These are phyloP conservation scores for Paecilomyces sp. DNA, from an alignment of 2,329 filamentous ascomycete species.

Conservation along the genomic window DNA sequence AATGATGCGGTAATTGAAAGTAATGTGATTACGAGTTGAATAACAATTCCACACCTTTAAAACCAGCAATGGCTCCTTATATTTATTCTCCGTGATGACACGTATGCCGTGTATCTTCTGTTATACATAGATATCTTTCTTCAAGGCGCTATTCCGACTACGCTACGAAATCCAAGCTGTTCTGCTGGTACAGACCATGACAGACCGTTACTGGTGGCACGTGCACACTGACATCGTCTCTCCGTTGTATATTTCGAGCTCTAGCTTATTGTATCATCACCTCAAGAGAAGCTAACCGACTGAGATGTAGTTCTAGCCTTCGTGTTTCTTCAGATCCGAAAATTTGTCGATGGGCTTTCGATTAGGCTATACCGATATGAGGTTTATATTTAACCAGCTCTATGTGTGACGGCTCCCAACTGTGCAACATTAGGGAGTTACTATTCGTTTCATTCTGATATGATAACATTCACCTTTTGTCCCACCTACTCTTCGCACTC, in stretches of 20 bases:
- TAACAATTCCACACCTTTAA: neutral
- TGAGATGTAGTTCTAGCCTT: neutral
- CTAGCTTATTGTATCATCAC: neutral
- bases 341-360: neutral
- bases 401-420: neutral
- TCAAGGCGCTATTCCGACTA: neutral
- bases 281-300: neutral
- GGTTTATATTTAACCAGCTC: neutral
- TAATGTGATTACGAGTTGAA: neutral
- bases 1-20: neutral
- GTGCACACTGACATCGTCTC: slow-evolving; percentile 7
- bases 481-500: neutral
- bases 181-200: neutral
- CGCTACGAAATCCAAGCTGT: neutral
- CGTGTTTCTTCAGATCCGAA: slow-evolving; percentile 6
- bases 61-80: neutral
- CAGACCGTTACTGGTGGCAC: slow-evolving; percentile 9
- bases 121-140: neutral
- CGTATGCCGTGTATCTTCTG: neutral
- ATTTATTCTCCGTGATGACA: neutral
- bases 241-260: neutral
- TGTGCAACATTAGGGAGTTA: neutral
- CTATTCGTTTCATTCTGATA: slow-evolving; percentile 7
- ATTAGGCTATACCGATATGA: neutral
- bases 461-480: slow-evolving; percentile 8